phyloP scores from a whole-genome alignment of 1,284 basidiomycete species.

The Porodaedalea pini region DNA sequence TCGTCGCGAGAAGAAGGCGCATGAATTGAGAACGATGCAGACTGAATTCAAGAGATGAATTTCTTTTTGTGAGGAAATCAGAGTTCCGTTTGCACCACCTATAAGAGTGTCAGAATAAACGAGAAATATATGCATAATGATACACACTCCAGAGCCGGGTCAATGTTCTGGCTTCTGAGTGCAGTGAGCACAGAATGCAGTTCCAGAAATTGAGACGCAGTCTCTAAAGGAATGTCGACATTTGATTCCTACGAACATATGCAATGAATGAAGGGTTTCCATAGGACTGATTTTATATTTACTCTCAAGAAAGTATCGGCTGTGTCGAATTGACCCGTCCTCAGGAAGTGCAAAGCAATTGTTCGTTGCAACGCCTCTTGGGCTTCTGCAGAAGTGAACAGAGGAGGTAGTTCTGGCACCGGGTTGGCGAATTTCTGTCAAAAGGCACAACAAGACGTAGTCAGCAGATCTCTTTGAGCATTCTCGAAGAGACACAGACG shows the following conservation, averaged over 20 bases:
- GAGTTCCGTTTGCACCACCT: slow-evolving; percentile 79
- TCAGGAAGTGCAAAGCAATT: slow-evolving; percentile 72
- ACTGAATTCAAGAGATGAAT: slow-evolving; percentile 80
- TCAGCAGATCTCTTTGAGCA: neutral
- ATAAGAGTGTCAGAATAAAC: slow-evolving; percentile 15
- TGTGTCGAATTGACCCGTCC: slow-evolving; percentile 75
- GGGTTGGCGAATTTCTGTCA: slow-evolving; percentile 65
- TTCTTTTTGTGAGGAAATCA: slow-evolving; percentile 59
- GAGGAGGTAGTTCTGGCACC: slow-evolving; percentile 63
- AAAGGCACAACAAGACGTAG: slow-evolving; percentile 1
- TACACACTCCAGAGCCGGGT: slow-evolving; percentile 70
- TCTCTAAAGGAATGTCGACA: slow-evolving; percentile 54
- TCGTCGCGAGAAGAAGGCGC: slow-evolving; percentile 58
- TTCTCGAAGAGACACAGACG: slow-evolving; percentile 16
- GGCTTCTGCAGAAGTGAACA: slow-evolving; percentile 64
- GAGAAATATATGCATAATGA: slow-evolving; percentile 8
- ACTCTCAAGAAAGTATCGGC: slow-evolving; percentile 73
- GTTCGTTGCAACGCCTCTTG: slow-evolving; percentile 65
- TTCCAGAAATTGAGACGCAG: slow-evolving; percentile 61
- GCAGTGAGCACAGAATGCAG: slow-evolving; percentile 73
- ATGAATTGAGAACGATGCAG: slow-evolving; percentile 87
- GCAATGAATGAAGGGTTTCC: slow-evolving; percentile 1
- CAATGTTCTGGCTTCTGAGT: slow-evolving; percentile 63
- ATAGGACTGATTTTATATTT: slow-evolving; percentile 21
- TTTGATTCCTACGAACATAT: slow-evolving; percentile 60